phyloP scores from a whole-genome alignment of 2,329 filamentous ascomycete species.

The Seiridium cupressi region DNA sequence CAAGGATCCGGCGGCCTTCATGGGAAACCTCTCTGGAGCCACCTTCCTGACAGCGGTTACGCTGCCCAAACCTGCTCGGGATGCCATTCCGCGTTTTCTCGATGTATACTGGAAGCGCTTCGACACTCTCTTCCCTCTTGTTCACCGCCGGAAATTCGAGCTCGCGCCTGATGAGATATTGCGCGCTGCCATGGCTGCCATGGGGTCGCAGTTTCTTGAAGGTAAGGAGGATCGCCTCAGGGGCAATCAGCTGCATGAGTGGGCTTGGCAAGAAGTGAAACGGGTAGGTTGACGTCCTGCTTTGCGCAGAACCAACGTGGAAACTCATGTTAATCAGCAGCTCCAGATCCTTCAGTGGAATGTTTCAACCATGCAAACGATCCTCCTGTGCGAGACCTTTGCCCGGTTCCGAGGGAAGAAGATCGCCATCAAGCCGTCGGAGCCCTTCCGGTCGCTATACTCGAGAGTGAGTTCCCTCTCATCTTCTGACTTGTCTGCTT shows the following conservation, averaged over 20 bases:
- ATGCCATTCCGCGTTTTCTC: slow-evolving; percentile 48
- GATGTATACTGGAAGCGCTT: slow-evolving; percentile 53
- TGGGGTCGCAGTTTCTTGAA: slow-evolving; percentile 50
- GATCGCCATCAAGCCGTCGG: slow-evolving; percentile 44
- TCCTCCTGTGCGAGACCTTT: slow-evolving; percentile 55
- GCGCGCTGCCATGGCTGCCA: slow-evolving; percentile 55
- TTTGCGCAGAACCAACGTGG: neutral
- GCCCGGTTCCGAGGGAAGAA: slow-evolving; percentile 53
- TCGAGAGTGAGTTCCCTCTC: slow-evolving; percentile 48
- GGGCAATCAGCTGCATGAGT: slow-evolving; percentile 49
- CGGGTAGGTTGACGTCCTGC: slow-evolving; percentile 38
- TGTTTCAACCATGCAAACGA: slow-evolving; percentile 50
- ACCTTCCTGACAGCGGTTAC: slow-evolving; percentile 34
- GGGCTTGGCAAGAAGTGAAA: slow-evolving; percentile 48
- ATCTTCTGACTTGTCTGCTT: slow-evolving; percentile 27
- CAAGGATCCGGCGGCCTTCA: slow-evolving; percentile 35
- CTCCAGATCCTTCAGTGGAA: slow-evolving; percentile 46
- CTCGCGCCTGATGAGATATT: slow-evolving; percentile 42
- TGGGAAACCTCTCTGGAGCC: slow-evolving; percentile 32
- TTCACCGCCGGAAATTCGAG: slow-evolving; percentile 47
- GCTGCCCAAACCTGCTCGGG: slow-evolving; percentile 34
- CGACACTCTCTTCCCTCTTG: slow-evolving; percentile 45
- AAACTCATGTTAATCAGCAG: slow-evolving; percentile 7
- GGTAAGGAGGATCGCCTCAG: slow-evolving; percentile 47
- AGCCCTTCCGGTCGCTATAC: slow-evolving; percentile 49